A percentile compares a stretch with the other conserved stretches of the same genome.
phyloP scores from a whole-genome alignment of 2,329 filamentous ascomycete genomes.

The Laburnicola sp. region DNA sequence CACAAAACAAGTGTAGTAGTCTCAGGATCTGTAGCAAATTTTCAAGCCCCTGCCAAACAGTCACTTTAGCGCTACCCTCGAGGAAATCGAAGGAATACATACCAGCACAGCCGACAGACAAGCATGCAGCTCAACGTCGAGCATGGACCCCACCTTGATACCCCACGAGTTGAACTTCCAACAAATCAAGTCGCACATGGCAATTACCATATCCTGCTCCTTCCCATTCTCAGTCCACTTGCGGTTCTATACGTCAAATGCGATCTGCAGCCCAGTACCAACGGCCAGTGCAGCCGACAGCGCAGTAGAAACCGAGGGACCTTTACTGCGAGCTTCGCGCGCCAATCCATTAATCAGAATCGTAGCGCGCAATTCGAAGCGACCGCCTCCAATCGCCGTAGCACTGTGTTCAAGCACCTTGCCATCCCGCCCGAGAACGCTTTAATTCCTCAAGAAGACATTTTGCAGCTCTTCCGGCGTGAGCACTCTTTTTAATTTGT shows the following conservation, averaged over 20 bases:
- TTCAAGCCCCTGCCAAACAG: neutral
- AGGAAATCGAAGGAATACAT: neutral
- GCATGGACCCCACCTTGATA: neutral
- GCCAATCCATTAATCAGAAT: neutral
- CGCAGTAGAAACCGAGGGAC: neutral
- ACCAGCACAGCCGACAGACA: constrained; percentile 1
- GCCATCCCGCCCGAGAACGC: neutral
- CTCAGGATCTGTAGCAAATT: neutral
- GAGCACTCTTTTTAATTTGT: constrained; percentile 80
- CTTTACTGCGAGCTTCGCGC: neutral
- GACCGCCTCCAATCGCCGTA: neutral
- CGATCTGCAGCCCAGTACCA: constrained; percentile 1
- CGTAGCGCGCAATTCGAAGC: neutral
- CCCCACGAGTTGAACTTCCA: neutral
- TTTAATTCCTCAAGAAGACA: constrained; percentile 61
- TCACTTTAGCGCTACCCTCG: neutral
- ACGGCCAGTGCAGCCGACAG: neutral
- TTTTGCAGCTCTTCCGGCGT: constrained; percentile 79
- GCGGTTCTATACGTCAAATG: neutral
- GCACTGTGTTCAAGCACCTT: neutral
- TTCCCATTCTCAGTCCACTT: neutral
- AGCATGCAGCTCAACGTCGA: neutral
- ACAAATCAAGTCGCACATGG: neutral
- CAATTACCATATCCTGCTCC: constrained; percentile 1
- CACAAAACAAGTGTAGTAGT: neutral